Percentiles rank a stretch among this genome's conserved stretches.
phyloP scores from a whole-genome alignment of 345 rosid species.

The Noccaea caerulescens region DNA sequence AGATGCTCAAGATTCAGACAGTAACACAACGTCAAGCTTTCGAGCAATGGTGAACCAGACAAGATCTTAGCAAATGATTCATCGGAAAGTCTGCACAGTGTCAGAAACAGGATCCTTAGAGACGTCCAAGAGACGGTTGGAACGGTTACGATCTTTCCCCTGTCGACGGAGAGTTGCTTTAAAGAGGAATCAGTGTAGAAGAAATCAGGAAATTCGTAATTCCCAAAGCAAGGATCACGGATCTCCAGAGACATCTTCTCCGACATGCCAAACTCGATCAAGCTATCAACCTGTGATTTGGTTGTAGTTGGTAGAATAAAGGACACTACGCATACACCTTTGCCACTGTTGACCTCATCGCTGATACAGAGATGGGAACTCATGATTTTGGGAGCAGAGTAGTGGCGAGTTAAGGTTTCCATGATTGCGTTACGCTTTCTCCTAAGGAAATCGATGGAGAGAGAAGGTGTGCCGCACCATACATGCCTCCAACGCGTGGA shows the following conservation, averaged over 20 bases:
- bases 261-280: neutral
- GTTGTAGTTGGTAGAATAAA: too few relatives aligned
- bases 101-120: neutral
- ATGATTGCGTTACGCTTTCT: neutral
- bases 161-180: neutral
- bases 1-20: neutral
- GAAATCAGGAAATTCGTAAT: neutral
- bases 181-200: neutral
- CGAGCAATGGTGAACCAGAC: slow-evolving; percentile 23
- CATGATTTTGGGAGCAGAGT: neutral
- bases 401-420: neutral
- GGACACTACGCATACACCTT: too few relatives aligned
- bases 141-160: neutral
- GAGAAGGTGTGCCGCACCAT: neutral
- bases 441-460: neutral
- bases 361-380: neutral
- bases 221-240: neutral
- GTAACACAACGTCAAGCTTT: neutral
- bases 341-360: too few relatives aligned
- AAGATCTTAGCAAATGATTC: neutral
- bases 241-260: slow-evolving; percentile 9
- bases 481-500: neutral
- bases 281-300: neutral
- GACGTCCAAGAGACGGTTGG: slow-evolving; percentile 25
- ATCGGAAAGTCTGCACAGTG: neutral